Evolutionary conservation across 371 early-diverging fungal genomes (phyloP).

Genomic region (Actinomucor elegans): DNA sequence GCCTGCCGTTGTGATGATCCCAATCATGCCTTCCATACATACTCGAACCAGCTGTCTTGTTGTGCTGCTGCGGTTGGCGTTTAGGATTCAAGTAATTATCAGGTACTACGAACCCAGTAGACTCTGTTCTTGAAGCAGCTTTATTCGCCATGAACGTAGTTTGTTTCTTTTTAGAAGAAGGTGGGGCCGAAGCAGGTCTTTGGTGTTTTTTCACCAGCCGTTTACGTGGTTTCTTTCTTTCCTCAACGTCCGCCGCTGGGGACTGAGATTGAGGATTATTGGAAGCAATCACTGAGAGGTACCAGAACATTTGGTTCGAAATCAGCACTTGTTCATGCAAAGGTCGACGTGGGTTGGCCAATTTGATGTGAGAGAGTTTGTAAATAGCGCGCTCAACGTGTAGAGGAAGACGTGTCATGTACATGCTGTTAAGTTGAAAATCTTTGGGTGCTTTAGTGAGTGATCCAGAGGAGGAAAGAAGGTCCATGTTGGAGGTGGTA

Average conservation of each 20-base stretch:
- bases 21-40: background rate
- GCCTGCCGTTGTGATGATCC: background rate
- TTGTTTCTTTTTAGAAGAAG: slow-evolving; percentile 4
- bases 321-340: slow-evolving; percentile 91
- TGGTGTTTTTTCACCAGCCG: slow-evolving; percentile 13
- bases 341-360: slow-evolving; percentile 88
- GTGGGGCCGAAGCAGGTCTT: background rate
- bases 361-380: slow-evolving; percentile 88
- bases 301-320: slow-evolving; percentile 96
- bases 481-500: background rate
- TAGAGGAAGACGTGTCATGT: slow-evolving; percentile 69
- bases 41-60: background rate
- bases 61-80: background rate
- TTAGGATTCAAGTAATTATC: slow-evolving; percentile 35
- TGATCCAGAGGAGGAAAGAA: background rate
- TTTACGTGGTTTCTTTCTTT: slow-evolving; percentile 9
- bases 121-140: slow-evolving; percentile 1
- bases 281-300: slow-evolving; percentile 68
- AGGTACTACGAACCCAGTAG: slow-evolving; percentile 47
- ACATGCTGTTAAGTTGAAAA: slow-evolving; percentile 59
- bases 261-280: slow-evolving; percentile 6
- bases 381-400: slow-evolving; percentile 89
- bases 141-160: slow-evolving; percentile 8
- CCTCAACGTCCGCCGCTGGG: background rate
- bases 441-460: slow-evolving; percentile 44